Conservation (phyloP, 2,329 filamentous ascomycete species). For the Scedosporium boydii region DNA sequence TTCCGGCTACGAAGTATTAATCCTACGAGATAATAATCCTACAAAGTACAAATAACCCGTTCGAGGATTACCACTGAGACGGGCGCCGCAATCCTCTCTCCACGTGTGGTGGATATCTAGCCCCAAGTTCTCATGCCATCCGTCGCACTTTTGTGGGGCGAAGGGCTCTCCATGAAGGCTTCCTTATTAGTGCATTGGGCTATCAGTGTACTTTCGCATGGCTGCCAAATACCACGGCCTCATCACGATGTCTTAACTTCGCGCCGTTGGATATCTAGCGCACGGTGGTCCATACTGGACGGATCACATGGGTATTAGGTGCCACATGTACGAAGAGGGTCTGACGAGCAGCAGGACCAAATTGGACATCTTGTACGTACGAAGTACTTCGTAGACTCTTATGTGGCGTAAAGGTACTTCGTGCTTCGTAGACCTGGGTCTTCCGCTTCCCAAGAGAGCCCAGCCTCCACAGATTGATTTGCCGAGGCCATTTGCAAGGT, state of each 20-base stretch:
- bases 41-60: background rate
- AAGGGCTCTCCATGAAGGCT: background rate
- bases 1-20: no score
- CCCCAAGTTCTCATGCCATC: background rate
- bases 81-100: background rate
- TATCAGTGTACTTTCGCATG: background rate
- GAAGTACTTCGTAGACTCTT: background rate
- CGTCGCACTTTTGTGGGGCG: background rate
- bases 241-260: background rate
- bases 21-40: no score
- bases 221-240: background rate
- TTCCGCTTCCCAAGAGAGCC: no score
- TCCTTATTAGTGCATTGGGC: background rate
- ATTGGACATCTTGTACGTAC: background rate
- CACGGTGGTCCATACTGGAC: background rate
- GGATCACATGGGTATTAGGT: background rate
- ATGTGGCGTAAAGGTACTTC: background rate
- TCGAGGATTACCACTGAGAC: background rate
- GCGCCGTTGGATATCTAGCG: background rate
- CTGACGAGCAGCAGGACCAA: background rate
- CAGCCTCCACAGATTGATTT: background rate
- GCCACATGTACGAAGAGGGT: background rate
- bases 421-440: no score
- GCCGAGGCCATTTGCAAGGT: background rate
- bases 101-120: background rate